phyloP scores from a whole-genome alignment of 352 stramenopile genomes.

The Aphanomyces astaci region DNA sequence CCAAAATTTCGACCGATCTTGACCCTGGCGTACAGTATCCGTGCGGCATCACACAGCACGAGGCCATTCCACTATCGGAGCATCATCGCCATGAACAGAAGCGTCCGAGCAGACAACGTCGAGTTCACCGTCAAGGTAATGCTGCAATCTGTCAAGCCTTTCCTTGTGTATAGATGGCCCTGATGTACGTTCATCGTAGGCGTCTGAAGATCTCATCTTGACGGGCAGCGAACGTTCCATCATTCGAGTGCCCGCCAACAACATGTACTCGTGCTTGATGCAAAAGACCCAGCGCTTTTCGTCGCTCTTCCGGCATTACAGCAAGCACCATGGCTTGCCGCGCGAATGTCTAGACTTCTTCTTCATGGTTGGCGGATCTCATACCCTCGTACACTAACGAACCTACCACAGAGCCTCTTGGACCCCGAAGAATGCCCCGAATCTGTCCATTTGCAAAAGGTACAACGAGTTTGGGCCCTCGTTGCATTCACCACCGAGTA shows the following conservation, averaged over 20 bases:
- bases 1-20: background rate
- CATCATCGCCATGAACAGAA: conserved; percentile 66
- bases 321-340: conserved; percentile 95
- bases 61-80: background rate
- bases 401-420: conserved; percentile 43
- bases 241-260: conserved; percentile 74
- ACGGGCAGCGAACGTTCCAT: conserved; percentile 74
- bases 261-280: conserved; percentile 94
- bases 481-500: conserved; percentile 18
- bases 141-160: too few species aligned
- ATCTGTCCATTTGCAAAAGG: conserved; percentile 78
- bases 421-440: conserved; percentile 79
- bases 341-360: conserved; percentile 97
- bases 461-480: conserved; percentile 14
- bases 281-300: conserved; percentile 97
- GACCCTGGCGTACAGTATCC: too few species aligned
- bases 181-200: conserved; percentile 28
- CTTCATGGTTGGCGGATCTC: conserved; percentile 69
- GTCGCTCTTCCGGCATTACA: conserved; percentile 97
- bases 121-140: conserved; percentile 93
- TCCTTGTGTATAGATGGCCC: background rate
- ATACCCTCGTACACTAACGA: background rate
- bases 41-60: background rate
- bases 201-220: conserved; percentile 66
- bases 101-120: conserved; percentile 87